Conservation (phyloP, 2,329 filamentous ascomycete genomes). For the Claviceps sp. region DNA sequence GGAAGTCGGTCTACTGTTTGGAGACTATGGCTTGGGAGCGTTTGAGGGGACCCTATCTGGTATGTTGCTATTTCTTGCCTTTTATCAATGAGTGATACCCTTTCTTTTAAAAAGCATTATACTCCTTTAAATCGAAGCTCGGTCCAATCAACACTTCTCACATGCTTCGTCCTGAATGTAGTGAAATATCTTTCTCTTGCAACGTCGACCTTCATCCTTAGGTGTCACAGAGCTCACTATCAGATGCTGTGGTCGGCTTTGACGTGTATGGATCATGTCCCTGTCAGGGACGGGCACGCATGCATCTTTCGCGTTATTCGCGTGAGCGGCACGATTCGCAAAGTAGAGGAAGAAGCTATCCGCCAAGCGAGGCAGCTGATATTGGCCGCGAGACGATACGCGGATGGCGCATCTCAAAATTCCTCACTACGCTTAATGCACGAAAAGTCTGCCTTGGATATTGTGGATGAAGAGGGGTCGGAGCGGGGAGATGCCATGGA, state of each 20-base stretch:
- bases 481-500: slow-evolving; percentile 29
- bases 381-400: slow-evolving; percentile 43
- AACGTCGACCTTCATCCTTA: slow-evolving; percentile 89
- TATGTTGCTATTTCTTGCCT: slow-evolving; percentile 20
- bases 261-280: slow-evolving; percentile 63
- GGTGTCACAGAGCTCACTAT: slow-evolving; percentile 70
- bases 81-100: background rate
- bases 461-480: slow-evolving; percentile 29
- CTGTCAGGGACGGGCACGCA: slow-evolving; percentile 40
- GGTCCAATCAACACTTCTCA: background rate
- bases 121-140: slow-evolving; percentile 1
- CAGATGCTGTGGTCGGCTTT: slow-evolving; percentile 82
- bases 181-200: slow-evolving; percentile 87
- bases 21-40: slow-evolving; percentile 75
- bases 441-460: slow-evolving; percentile 25
- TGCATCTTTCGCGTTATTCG: slow-evolving; percentile 77
- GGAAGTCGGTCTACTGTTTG: slow-evolving; percentile 61
- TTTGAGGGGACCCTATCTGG: slow-evolving; percentile 56
- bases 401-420: slow-evolving; percentile 7
- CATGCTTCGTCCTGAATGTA: slow-evolving; percentile 18
- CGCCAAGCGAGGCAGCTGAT: slow-evolving; percentile 61
- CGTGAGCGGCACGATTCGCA: slow-evolving; percentile 86
- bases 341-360: slow-evolving; percentile 82
- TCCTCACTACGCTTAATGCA: slow-evolving; percentile 9
- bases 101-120: background rate